Evolutionary conservation across 768 basidiomycete species (phyloP).

Genomic region (Chalciporus sphaerocephalus): DNA sequence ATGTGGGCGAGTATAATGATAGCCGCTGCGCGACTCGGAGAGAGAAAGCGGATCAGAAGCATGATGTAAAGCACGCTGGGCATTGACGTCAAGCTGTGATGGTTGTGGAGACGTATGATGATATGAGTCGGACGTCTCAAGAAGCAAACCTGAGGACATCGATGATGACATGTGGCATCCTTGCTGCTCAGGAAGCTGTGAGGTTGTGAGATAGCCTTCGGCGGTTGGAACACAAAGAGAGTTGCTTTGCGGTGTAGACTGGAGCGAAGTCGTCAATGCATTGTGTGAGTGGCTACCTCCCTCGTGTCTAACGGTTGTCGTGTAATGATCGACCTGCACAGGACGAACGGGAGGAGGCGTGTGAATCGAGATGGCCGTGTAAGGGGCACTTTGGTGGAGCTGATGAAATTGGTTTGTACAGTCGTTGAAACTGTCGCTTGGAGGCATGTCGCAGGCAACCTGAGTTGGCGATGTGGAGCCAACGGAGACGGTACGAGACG

Average conservation of each 20-base stretch:
- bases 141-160: constrained; percentile 26
- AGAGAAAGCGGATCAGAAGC: constrained; percentile 29
- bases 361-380: constrained; percentile 25
- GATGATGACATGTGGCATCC: constrained; percentile 24
- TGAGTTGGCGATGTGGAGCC: constrained; percentile 30
- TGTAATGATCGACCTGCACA: constrained; percentile 35
- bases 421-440: constrained; percentile 21
- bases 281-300: constrained; percentile 25
- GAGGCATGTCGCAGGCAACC: constrained; percentile 25
- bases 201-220: constrained; percentile 23
- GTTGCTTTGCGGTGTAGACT: constrained; percentile 13
- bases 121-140: constrained; percentile 23
- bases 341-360: constrained; percentile 25
- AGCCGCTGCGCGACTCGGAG: constrained; percentile 26
- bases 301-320: constrained; percentile 29
- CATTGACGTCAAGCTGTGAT: constrained; percentile 30
- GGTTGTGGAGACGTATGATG: constrained; percentile 25
- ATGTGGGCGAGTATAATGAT: constrained; percentile 28
- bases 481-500: constrained; percentile 21
- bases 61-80: constrained; percentile 20
- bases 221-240: constrained; percentile 21
- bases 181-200: constrained; percentile 23
- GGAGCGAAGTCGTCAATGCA: constrained; percentile 20
- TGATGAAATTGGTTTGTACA: constrained; percentile 29
- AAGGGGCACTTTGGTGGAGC: constrained; percentile 28